Percentiles rank a stretch among this genome's conserved stretches.
Conservation (phyloP, 805 yeast genomes). For the Cyberlindnera xylosilytica region DNA sequence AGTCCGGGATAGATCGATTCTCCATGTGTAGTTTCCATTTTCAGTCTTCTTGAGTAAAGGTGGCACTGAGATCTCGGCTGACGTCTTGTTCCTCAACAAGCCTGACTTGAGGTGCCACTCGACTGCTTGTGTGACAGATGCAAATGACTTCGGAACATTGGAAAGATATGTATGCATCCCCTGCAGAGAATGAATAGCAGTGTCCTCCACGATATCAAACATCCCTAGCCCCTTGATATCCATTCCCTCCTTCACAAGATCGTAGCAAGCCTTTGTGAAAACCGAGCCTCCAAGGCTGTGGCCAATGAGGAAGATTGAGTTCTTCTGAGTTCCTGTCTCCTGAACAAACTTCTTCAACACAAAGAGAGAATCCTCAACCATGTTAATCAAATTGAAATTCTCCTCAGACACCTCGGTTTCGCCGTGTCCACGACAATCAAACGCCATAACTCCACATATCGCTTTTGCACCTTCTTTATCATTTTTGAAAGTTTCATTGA, state of each 20-base stretch:
- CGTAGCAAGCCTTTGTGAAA: constrained; percentile 48
- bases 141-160: constrained; percentile 62
- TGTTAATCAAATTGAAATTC: constrained; percentile 44
- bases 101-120: constrained; percentile 71
- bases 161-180: constrained; percentile 66
- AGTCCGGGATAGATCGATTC: constrained; percentile 58
- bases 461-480: constrained; percentile 27
- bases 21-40: constrained; percentile 47
- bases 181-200: constrained; percentile 68
- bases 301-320: constrained; percentile 62
- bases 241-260: constrained; percentile 17
- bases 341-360: constrained; percentile 42
- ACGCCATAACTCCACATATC: constrained; percentile 62
- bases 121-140: constrained; percentile 54
- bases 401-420: constrained; percentile 31
- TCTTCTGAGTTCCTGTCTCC: constrained; percentile 12
- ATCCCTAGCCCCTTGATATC: constrained; percentile 65
- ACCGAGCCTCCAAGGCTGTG: constrained; percentile 94
- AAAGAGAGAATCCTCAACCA: constrained; percentile 56
- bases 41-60: constrained; percentile 41
- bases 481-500: constrained; percentile 27
- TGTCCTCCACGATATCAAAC: constrained; percentile 92
- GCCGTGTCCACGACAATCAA: constrained; percentile 90
- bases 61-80: constrained; percentile 82
- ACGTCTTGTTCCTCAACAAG: constrained; percentile 49